A percentile compares a stretch with the other conserved stretches of the same genome.
These are phyloP conservation scores for Platismatia glauca DNA, from an alignment of 495 filamentous ascomycete species.

Conservation along the genomic window DNA sequence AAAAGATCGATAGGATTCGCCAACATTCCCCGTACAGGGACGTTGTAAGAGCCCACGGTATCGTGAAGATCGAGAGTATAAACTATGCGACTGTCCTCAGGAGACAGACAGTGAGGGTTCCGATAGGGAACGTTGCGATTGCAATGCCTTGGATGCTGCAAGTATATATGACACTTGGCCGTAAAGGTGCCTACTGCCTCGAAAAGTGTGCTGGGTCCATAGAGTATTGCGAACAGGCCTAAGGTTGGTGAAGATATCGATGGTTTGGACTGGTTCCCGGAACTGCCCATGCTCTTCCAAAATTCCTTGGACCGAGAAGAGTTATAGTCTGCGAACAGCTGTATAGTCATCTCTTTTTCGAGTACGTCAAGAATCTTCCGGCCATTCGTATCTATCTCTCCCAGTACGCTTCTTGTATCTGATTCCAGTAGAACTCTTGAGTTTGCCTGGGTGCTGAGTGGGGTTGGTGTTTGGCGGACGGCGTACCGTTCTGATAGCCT, in stretches of 20 bases:
- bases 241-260: not conserved
- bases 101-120: conserved; percentile 39
- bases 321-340: not conserved
- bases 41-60: not conserved
- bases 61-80: conserved; percentile 1
- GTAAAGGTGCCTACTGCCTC: conserved; percentile 16
- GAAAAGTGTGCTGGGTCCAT: conserved; percentile 10
- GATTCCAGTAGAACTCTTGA: not conserved
- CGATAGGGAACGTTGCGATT: conserved; percentile 31
- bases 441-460: not conserved
- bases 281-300: not conserved
- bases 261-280: not conserved
- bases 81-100: not conserved
- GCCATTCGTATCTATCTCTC: not conserved
- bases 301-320: not conserved
- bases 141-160: conserved; percentile 35
- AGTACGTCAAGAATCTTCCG: not conserved
- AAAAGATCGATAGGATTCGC: conserved; percentile 19
- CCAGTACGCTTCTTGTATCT: not conserved
- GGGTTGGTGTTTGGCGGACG: not conserved
- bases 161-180: conserved; percentile 15
- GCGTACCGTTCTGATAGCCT: not conserved
- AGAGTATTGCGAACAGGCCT: conserved; percentile 8
- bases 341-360: not conserved
- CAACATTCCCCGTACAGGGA: not conserved